Base-by-base conservation (phyloP, 352 stramenopile species). In the Pythium chondricola region DNA sequence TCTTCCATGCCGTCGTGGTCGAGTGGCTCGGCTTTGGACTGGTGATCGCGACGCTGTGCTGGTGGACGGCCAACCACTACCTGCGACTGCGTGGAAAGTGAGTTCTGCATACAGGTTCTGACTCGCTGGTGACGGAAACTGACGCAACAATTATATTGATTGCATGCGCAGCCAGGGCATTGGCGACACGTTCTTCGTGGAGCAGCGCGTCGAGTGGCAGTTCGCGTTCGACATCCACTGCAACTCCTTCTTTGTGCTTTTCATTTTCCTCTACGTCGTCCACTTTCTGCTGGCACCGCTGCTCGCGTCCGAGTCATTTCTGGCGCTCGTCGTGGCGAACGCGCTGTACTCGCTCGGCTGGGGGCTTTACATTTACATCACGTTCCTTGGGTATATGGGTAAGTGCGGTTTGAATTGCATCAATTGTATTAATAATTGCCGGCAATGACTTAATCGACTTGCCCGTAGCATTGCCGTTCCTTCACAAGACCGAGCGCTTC, bases 151-250 rank as follows among this genome's bases (percentile, higher is more conserved):
- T 49, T 49, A 7, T 26, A 5, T 35, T n/a, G 4, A 10, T 25
- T 40, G 17, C 21, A 30, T 52, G 3, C 20, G 9, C 36, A 88
- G 74, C 50, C 74, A 82, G 32, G 69, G 70, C n/a, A 80, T 85
- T 27, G 69, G 77, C 20, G 72, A 95, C 52, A 72, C 71, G 56
- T 76, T 92, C 35, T 88, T 92, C 58, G 95, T 99, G 18, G 88
- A 97, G 54, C 97, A 99, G 74, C 78, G 82, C 31, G 97, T 99
- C 6, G 97, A 99, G 77, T 99, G 94, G 95, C 78, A 99, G 44
- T 99, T 98, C 66, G 95, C 96, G 16, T 98, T 99, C 69, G 97
- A 99, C 75, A 98, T 99, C 59, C 97, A 99, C 74, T 98, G 93
- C 83, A 99, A 99, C 80, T 84, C 94, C 30, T 99, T 99, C 73